These are phyloP conservation scores for Pythium phragmitis DNA, from an alignment of 352 stramenopile genomes.

Conservation along the genomic window DNA sequence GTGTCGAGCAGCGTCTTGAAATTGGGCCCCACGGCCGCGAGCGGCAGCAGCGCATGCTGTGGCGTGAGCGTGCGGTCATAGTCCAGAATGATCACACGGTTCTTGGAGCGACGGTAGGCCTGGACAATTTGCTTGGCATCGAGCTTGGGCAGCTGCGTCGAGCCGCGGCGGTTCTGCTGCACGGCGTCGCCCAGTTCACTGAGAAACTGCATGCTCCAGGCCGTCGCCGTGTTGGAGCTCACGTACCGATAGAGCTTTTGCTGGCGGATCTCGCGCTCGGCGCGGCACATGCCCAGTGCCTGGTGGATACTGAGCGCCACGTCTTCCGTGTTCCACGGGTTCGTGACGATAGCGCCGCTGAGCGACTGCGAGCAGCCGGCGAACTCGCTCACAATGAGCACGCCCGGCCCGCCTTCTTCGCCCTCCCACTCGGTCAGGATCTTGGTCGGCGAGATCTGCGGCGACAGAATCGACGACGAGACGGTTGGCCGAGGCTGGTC, in stretches of 20 bases:
- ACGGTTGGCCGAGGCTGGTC: not conserved
- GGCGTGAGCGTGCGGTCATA: constrained; percentile 86
- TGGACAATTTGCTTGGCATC: constrained; percentile 54
- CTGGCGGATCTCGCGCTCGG: constrained; percentile 84
- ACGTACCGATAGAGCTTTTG: constrained; percentile 91
- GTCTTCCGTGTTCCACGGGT: constrained; percentile 88
- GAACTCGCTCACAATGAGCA: constrained; percentile 89
- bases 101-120: constrained; percentile 65
- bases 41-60: constrained; percentile 72
- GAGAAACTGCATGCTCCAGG: constrained; percentile 85
- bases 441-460: constrained; percentile 43
- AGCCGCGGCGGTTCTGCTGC: constrained; percentile 52
- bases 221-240: constrained; percentile 77
- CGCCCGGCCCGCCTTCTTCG: constrained; percentile 77
- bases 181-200: constrained; percentile 62
- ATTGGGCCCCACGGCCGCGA: constrained; percentile 75
- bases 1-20: constrained; percentile 78
- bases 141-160: constrained; percentile 57
- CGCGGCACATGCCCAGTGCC: constrained; percentile 79
- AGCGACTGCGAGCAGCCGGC: constrained; percentile 86
- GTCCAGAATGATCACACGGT: constrained; percentile 87
- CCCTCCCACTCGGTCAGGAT: constrained; percentile 76
- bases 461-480: constrained; percentile 7
- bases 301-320: constrained; percentile 79
- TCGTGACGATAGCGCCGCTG: constrained; percentile 83